Base-by-base conservation (phyloP, 116 monocot genomes). In the Phalaenopsis hybrid region DNA sequence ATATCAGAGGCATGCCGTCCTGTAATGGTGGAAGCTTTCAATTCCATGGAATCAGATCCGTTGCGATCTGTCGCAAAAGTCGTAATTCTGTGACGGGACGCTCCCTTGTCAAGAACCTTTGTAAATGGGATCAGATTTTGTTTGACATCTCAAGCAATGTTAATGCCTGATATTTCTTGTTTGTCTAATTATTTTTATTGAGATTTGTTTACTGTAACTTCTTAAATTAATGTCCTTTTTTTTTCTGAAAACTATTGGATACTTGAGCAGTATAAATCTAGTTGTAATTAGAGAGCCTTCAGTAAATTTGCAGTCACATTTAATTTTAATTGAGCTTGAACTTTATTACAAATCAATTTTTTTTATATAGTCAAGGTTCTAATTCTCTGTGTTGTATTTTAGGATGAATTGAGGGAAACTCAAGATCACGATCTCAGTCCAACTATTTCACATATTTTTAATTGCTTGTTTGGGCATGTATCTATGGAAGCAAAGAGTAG, bases 361-460 rank as follows among this genome's bases (percentile, higher is more conserved):
- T 75, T 45, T 75, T 4, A 45, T 75, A 8, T 46, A 16, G 2
- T 77, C 6, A 28, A 51, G 50, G 43, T 51, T 48, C 25, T 28
- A 50, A 31, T 52, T 48, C 6, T 2, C 2, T 52, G 45, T 72
- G 49, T 76, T 50, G 15, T 50, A 16, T 16, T 80, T 52, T 79
- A 93, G 93, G 93, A 93, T 85, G 44, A 87, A 75, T 44, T 93
- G 48, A 91, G 91, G 81, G 89, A 89, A 75, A 73, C 84, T 49
- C 83, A 84, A 74, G 93, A 93, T 85, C 91, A 93, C 83, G 93
- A 93, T 80, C 76, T n/a, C n/a, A n/a, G n/a, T n/a, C n/a, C n/a
- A n/a, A n/a, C n/a, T n/a, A n/a, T n/a, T n/a, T n/a, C n/a, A n/a
- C n/a, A n/a, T n/a, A n/a, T n/a, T n/a, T n/a, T n/a, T n/a, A n/a